Percentiles rank a stretch among this genome's conserved stretches.
These are phyloP conservation scores for Diaporthe sp. DNA, from an alignment of 2,329 filamentous ascomycete genomes.

Conservation along the genomic window DNA sequence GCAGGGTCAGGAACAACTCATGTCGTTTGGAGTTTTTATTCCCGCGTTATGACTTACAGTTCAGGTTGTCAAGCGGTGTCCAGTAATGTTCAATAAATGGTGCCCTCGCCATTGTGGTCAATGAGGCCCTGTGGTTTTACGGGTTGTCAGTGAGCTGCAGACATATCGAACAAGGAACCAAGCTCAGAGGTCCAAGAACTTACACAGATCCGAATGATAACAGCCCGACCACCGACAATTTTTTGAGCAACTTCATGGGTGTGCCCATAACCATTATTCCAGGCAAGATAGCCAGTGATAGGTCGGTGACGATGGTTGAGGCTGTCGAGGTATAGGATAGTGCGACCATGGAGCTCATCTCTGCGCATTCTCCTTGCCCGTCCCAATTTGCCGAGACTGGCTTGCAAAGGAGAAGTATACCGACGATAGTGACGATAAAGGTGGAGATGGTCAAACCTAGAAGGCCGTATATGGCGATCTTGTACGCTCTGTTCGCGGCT, in stretches of 20 bases:
- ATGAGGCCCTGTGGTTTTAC: slow-evolving; percentile 41
- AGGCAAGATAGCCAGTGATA: slow-evolving; percentile 49
- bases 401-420: slow-evolving; percentile 41
- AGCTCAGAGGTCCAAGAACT: slow-evolving; percentile 21
- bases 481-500: slow-evolving; percentile 14
- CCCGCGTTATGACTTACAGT: slow-evolving; percentile 40
- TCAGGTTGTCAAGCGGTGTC: slow-evolving; percentile 43
- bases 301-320: slow-evolving; percentile 51
- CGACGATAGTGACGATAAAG: slow-evolving; percentile 42
- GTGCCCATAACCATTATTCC: slow-evolving; percentile 51
- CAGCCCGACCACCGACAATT: slow-evolving; percentile 45
- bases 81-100: slow-evolving; percentile 45
- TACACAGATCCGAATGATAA: slow-evolving; percentile 47
- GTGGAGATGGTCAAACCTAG: slow-evolving; percentile 34
- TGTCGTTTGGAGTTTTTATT: too few relatives aligned
- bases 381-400: slow-evolving; percentile 44
- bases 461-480: slow-evolving; percentile 34
- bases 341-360: slow-evolving; percentile 43
- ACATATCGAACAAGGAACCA: too few relatives aligned
- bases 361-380: slow-evolving; percentile 40
- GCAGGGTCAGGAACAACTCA: background rate
- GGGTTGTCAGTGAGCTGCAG: background rate
- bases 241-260: slow-evolving; percentile 47
- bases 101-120: slow-evolving; percentile 45
- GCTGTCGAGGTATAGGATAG: slow-evolving; percentile 49